Conservation (phyloP, 129 eudicot species). For the Pulicaria dysenterica region DNA sequence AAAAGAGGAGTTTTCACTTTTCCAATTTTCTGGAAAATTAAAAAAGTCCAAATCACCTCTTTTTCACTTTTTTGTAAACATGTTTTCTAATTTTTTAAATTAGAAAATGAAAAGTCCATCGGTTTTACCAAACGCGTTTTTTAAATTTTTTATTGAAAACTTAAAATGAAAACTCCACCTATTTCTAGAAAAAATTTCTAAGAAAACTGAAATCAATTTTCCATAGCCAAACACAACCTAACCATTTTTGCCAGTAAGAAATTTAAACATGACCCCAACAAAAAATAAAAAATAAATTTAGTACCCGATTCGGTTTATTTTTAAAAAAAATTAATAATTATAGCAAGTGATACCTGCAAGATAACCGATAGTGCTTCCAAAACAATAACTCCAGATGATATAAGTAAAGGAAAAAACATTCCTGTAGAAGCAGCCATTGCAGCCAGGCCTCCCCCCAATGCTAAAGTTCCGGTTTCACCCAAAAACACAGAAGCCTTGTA, state of each 20-base stretch:
- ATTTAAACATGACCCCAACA: not conserved
- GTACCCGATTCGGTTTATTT: not conserved
- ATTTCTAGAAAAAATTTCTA: no score
- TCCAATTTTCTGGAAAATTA: no score
- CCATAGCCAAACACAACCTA: no score
- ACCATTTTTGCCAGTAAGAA: not conserved
- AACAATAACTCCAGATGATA: constrained; percentile 74
- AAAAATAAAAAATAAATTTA: not conserved
- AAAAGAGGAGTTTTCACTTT: no score
- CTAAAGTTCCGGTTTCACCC: constrained; percentile 92
- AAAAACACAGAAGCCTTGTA: constrained; percentile 83
- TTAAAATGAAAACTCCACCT: no score
- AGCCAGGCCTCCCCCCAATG: constrained; percentile 89
- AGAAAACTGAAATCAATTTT: no score
- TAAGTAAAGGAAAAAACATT: constrained; percentile 80
- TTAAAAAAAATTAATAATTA: not conserved
- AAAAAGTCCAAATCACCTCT: no score
- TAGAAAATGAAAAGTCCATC: no score
- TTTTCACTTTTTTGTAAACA: no score
- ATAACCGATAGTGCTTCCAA: constrained; percentile 66
- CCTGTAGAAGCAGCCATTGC: constrained; percentile 98
- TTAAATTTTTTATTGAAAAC: no score
- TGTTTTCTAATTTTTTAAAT: no score
- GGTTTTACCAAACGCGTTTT: no score
- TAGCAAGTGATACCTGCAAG: constrained; percentile 61